Base-by-base conservation (phyloP, 225 moss, liverwort and hornwort species). In the Climacium dendroides region DNA sequence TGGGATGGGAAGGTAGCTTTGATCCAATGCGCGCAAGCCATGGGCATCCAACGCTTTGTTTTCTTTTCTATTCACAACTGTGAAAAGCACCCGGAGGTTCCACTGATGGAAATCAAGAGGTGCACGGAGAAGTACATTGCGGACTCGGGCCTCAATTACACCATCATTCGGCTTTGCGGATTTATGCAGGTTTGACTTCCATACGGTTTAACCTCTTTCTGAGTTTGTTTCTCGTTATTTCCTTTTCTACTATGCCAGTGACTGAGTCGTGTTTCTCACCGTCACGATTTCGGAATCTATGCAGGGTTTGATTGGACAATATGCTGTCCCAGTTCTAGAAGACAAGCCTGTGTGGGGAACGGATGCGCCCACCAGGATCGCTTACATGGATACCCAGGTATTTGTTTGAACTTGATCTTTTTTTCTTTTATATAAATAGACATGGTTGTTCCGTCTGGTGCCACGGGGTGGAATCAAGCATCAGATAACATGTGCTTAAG, bases 1-100 rank as follows among this genome's bases (percentile, higher is more conserved):
- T 97, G 97, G 97, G 96, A 97, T 82, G 97, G 97, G 59, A 97
- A 97, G 92, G 96, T 97, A 69, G 97, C 97, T n/a, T 72, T 97
- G 88, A 93, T 97, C 58, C 96, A 96, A 79, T 97, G 97, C 73
- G 96, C 97, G 41, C 96, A 96, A 89, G 97, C 97, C 70, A 97
- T 97, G 97, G 97, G 97, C 79, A 97, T 97, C 71, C 96, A 97
- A 76, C 95, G 94, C 73, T 97, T 91, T 85, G 83, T 97, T 25
- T 97, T 97, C 86, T 97, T 94, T 80, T 97, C 97, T 24, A 97
- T 97, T 78, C 96, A 97, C 89, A 95, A 97, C 83, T 97, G 97
- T 84, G 97, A 97, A 81, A 93, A 93, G 82, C 97, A 97, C 82
- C 94, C 96, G 13, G 97, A 97, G 82, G 97, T 96, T 75, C 97